These are phyloP conservation scores for Apiospora kogelbergensis DNA, from an alignment of 2,329 filamentous ascomycete species.

Conservation along the genomic window DNA sequence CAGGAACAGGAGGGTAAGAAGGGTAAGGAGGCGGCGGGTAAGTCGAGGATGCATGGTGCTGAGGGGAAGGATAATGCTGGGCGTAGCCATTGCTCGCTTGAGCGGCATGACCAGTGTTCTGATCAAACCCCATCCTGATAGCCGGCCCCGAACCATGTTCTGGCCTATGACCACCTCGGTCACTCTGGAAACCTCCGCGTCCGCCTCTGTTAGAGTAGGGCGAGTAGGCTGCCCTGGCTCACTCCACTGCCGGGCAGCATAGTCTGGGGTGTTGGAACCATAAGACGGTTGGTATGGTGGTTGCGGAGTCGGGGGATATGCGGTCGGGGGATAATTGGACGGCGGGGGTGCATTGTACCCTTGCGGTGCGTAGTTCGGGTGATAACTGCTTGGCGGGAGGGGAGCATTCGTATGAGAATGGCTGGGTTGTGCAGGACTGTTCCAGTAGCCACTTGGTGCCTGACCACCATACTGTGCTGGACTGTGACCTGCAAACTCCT, in stretches of 20 bases:
- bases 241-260: slow-evolving; percentile 43
- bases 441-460: slow-evolving; percentile 31
- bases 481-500: slow-evolving; percentile 23
- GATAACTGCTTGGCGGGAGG: slow-evolving; percentile 44
- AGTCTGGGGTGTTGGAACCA: slow-evolving; percentile 38
- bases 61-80: slow-evolving; percentile 40
- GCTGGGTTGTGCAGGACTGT: slow-evolving; percentile 25
- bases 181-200: slow-evolving; percentile 44
- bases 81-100: slow-evolving; percentile 37
- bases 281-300: slow-evolving; percentile 42
- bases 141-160: slow-evolving; percentile 30
- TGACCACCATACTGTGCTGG: slow-evolving; percentile 24
- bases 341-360: slow-evolving; percentile 42
- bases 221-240: slow-evolving; percentile 31
- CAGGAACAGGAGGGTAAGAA: slow-evolving; percentile 39
- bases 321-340: slow-evolving; percentile 39
- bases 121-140: slow-evolving; percentile 33
- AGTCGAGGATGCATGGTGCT: slow-evolving; percentile 37
- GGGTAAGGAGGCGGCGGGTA: slow-evolving; percentile 30
- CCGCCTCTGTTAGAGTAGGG: slow-evolving; percentile 34
- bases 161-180: slow-evolving; percentile 40
- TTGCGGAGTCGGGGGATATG: slow-evolving; percentile 29
- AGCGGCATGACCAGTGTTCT: slow-evolving; percentile 25
- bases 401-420: slow-evolving; percentile 35
- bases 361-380: slow-evolving; percentile 59